Percentiles rank a stretch among this genome's conserved stretches.
phyloP scores from a whole-genome alignment of 805 yeast genomes.

The Lachancea cidri region DNA sequence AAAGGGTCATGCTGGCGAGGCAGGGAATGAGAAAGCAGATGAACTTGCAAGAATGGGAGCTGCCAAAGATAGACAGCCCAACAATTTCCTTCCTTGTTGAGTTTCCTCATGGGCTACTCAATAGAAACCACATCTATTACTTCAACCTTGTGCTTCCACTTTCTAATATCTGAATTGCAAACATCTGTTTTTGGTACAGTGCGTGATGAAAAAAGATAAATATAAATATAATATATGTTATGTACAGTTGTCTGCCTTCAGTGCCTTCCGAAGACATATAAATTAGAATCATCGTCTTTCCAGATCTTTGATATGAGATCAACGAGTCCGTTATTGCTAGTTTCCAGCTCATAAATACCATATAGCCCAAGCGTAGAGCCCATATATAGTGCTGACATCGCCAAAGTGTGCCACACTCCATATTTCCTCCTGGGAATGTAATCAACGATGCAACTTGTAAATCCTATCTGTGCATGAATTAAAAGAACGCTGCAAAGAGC shows the following conservation, averaged over 20 bases:
- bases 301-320: slow-evolving; percentile 40
- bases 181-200: too few species aligned
- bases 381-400: slow-evolving; percentile 53
- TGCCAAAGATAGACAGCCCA: slow-evolving; percentile 25
- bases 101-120: too few species aligned
- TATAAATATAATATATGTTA: not conserved
- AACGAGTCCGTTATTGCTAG: slow-evolving; percentile 58
- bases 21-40: slow-evolving; percentile 79
- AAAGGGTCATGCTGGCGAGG: slow-evolving; percentile 61
- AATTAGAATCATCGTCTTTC: slow-evolving; percentile 31
- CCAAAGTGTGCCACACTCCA: slow-evolving; percentile 56
- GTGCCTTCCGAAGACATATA: slow-evolving; percentile 23
- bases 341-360: slow-evolving; percentile 67
- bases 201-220: not conserved
- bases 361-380: slow-evolving; percentile 64
- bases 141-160: too few species aligned
- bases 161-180: too few species aligned
- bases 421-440: slow-evolving; percentile 72
- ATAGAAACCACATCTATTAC: too few species aligned
- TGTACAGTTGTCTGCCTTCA: not conserved
- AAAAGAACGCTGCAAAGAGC: slow-evolving; percentile 49
- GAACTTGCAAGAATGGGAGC: slow-evolving; percentile 65
- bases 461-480: slow-evolving; percentile 65
- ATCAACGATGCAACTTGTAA: slow-evolving; percentile 72
- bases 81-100: too few species aligned